These are phyloP conservation scores for Tuber indicum DNA, from an alignment of 495 filamentous ascomycete species.

Conservation along the genomic window DNA sequence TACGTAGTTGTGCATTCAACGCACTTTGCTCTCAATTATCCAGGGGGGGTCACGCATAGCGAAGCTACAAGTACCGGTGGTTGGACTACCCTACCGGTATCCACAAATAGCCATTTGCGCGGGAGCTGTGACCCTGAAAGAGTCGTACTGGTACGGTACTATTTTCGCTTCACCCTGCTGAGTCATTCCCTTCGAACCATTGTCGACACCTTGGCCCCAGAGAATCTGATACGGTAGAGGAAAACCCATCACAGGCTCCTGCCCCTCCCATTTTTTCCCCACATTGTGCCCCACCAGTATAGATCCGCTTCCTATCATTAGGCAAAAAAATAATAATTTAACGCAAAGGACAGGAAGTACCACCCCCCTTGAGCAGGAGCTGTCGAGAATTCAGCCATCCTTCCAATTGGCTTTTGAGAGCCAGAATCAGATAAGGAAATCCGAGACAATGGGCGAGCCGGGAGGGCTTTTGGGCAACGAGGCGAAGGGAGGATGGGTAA, in stretches of 20 bases:
- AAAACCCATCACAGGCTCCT: background rate
- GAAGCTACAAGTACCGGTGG: background rate
- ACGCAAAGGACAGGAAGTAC: background rate
- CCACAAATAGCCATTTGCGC: background rate
- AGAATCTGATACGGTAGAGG: background rate
- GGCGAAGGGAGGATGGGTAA: slow-evolving; percentile 54
- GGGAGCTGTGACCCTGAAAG: background rate
- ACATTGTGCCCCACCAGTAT: background rate
- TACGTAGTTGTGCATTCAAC: background rate
- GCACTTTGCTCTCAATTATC: background rate
- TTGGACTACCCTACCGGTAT: background rate
- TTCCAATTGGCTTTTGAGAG: background rate
- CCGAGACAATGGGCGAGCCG: background rate
- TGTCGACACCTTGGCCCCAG: background rate
- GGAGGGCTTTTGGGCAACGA: slow-evolving; percentile 13
- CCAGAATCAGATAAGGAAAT: background rate
- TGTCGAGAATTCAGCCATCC: background rate
- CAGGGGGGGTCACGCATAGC: background rate
- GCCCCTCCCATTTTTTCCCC: background rate
- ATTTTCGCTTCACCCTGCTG: background rate
- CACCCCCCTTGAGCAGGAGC: background rate
- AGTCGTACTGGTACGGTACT: background rate
- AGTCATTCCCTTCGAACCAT: background rate
- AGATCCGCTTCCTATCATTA: no score
- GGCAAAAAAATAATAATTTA: background rate